A percentile compares a stretch with the other conserved stretches of the same genome.
Conservation (phyloP, 1,284 basidiomycete genomes). For the Boletus smithii region DNA sequence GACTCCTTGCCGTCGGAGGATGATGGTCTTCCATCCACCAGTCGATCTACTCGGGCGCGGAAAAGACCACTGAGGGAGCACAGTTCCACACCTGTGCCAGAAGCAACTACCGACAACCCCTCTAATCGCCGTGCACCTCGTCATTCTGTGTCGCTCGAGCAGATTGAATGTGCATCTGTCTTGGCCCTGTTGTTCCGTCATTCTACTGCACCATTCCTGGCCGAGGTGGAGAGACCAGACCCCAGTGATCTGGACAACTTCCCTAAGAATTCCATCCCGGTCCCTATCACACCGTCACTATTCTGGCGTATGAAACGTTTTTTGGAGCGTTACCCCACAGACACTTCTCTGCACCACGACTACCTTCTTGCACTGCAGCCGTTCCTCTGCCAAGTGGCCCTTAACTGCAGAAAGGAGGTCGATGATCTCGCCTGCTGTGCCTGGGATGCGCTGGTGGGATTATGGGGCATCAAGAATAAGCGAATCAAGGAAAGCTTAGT, state of each 20-base stretch:
- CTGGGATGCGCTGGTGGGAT: slow-evolving; percentile 61
- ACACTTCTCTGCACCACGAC: slow-evolving; percentile 74
- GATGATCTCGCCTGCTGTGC: slow-evolving; percentile 54
- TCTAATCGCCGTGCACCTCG: slow-evolving; percentile 18
- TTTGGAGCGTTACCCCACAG: slow-evolving; percentile 58
- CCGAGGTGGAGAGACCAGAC: slow-evolving; percentile 29
- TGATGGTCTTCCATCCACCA: slow-evolving; percentile 21
- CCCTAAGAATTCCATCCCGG: slow-evolving; percentile 16
- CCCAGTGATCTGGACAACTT: slow-evolving; percentile 21
- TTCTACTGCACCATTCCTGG: slow-evolving; percentile 54
- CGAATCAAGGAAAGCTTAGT: slow-evolving; percentile 66
- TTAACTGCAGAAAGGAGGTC: slow-evolving; percentile 65
- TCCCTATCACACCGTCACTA: slow-evolving; percentile 46
- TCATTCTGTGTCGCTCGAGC: slow-evolving; percentile 51
- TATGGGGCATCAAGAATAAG: slow-evolving; percentile 78
- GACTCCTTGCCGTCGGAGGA: slow-evolving; percentile 33
- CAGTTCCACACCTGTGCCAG: slow-evolving; percentile 23
- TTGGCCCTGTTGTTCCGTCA: slow-evolving; percentile 64
- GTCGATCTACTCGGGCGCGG: slow-evolving; percentile 26
- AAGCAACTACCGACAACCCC: slow-evolving; percentile 12
- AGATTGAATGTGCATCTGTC: slow-evolving; percentile 68
- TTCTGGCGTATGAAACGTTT: slow-evolving; percentile 67
- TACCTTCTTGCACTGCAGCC: slow-evolving; percentile 67
- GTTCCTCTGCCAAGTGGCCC: slow-evolving; percentile 65
- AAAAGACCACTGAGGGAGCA: slow-evolving; percentile 26